Evolutionary conservation across 2,329 filamentous ascomycete genomes (phyloP).

Genomic region (Pseudocercospora pini-densiflorae): DNA sequence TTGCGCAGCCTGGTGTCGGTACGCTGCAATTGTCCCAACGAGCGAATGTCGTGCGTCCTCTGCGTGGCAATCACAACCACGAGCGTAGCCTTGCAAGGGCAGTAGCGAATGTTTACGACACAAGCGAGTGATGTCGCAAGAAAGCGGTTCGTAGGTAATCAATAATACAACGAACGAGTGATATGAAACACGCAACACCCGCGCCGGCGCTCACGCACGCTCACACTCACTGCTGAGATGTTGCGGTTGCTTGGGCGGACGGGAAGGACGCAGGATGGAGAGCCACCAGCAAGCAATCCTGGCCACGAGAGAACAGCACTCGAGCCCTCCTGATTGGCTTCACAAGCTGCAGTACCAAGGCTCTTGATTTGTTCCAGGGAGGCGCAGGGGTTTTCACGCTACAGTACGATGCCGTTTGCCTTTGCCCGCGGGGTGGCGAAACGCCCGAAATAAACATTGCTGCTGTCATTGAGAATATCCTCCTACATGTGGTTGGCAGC

Average conservation of each 20-base stretch:
- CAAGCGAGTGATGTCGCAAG: background rate
- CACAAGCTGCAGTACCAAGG: background rate
- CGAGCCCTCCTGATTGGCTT: background rate
- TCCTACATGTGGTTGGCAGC: too few relatives aligned
- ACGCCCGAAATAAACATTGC: background rate
- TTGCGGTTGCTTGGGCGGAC: slow-evolving; percentile 3
- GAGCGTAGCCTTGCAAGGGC: background rate
- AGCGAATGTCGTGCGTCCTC: background rate
- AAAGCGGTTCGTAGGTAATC: background rate
- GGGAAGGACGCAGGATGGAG: background rate
- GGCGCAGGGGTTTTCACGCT: background rate
- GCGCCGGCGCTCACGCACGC: background rate
- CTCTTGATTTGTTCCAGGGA: background rate
- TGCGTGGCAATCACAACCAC: background rate
- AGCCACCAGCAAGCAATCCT: background rate
- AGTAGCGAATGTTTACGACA: background rate
- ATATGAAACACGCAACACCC: background rate
- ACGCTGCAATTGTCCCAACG: background rate
- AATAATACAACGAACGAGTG: slow-evolving; percentile 7
- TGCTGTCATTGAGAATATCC: background rate
- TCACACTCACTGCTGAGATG: background rate
- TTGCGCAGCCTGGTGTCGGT: background rate
- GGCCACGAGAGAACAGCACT: background rate
- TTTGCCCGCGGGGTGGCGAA: background rate
- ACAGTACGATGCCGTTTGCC: background rate